Evolutionary conservation across 805 yeast species (phyloP).

Genomic region (Yarrowia deformans): DNA sequence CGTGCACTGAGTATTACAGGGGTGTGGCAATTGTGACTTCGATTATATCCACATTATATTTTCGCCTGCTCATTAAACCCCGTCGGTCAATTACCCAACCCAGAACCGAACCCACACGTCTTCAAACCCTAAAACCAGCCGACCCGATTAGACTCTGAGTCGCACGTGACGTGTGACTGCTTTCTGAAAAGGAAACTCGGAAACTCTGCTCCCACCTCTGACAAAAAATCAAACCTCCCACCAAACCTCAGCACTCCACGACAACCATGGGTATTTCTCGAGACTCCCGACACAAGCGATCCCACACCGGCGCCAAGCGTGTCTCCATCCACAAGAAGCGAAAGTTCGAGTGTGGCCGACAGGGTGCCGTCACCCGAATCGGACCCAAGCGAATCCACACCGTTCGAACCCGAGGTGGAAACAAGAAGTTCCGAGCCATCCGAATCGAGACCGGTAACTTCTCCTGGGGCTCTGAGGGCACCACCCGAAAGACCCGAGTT

Average conservation of each 20-base stretch:
- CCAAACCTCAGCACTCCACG: conserved; percentile 38
- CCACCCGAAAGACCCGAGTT: conserved; percentile 98
- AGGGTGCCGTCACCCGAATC: conserved; percentile 98
- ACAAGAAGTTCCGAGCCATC: conserved; percentile 99
- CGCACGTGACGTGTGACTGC: conserved; percentile 39
- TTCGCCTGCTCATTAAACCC: background rate
- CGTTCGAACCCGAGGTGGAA: conserved; percentile 99
- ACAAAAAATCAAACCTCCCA: conserved; percentile 37
- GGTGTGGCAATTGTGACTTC: no score
- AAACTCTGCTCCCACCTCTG: conserved; percentile 36
- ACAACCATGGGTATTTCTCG: conserved; percentile 98
- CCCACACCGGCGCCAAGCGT: conserved; percentile 99
- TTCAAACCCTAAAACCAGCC: background rate
- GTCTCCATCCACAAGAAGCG: conserved; percentile 99
- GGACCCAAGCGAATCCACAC: conserved; percentile 99
- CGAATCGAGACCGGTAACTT: conserved; percentile 98
- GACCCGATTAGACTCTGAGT: background rate
- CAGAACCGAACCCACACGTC: background rate
- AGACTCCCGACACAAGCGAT: conserved; percentile 99
- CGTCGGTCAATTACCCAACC: background rate
- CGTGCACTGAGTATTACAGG: no score
- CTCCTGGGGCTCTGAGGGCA: conserved; percentile 99
- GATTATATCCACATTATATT: no score
- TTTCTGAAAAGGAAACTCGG: conserved; percentile 8
- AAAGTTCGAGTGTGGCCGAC: conserved; percentile 99